Conservation (phyloP, 495 filamentous ascomycete species). For the Aspergillus baeticus region DNA sequence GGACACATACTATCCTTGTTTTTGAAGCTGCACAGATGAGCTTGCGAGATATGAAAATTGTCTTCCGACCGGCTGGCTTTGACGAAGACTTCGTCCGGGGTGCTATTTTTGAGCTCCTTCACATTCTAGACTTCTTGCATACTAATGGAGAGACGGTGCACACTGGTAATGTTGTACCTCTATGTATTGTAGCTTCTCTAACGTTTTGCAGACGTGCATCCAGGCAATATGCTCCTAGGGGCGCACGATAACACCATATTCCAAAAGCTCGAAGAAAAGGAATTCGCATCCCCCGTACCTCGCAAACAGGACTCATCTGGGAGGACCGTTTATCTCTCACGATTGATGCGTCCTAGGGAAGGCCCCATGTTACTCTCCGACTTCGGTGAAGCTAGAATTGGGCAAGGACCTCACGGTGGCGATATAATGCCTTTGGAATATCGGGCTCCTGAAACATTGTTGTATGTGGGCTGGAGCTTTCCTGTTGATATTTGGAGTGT, state of each 20-base stretch:
- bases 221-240: slow-evolving; percentile 28
- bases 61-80: slow-evolving; percentile 20
- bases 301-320: slow-evolving; percentile 32
- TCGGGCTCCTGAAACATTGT: slow-evolving; percentile 36
- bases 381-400: slow-evolving; percentile 34
- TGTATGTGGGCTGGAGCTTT: slow-evolving; percentile 42
- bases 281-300: slow-evolving; percentile 28
- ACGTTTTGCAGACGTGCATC: slow-evolving; percentile 29
- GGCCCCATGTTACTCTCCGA: slow-evolving; percentile 27
- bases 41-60: slow-evolving; percentile 22
- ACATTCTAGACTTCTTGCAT: slow-evolving; percentile 46
- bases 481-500: slow-evolving; percentile 51
- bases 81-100: slow-evolving; percentile 18
- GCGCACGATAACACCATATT: slow-evolving; percentile 21
- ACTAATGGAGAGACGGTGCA: slow-evolving; percentile 38
- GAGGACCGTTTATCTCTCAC: slow-evolving; percentile 34
- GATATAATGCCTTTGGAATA: slow-evolving; percentile 41
- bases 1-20: slow-evolving; percentile 44
- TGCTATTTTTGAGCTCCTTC: slow-evolving; percentile 20
- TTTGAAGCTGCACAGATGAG: slow-evolving; percentile 41
- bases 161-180: slow-evolving; percentile 32
- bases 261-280: slow-evolving; percentile 18
- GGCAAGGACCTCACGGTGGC: slow-evolving; percentile 22
- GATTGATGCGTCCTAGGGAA: slow-evolving; percentile 13
- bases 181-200: slow-evolving; percentile 14